A percentile compares a stretch with the other conserved stretches of the same genome.
These are phyloP conservation scores for Alternaria conjuncta DNA, from an alignment of 2,329 filamentous ascomycete species.

Conservation along the genomic window DNA sequence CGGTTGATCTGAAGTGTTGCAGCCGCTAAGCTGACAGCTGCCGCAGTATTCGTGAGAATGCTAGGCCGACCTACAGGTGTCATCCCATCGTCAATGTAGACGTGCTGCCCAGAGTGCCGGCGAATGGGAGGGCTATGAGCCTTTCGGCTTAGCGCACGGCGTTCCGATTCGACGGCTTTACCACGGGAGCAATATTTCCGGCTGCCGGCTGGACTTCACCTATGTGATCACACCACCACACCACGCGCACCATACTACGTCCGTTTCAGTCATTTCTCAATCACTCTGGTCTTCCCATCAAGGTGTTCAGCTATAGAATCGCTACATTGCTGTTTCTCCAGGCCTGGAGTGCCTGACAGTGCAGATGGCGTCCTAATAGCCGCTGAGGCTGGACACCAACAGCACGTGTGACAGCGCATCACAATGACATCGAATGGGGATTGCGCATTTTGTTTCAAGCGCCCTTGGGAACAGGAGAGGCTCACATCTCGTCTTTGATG, in stretches of 20 bases:
- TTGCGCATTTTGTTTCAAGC: background rate
- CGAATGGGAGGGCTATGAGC: background rate
- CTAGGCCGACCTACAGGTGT: background rate
- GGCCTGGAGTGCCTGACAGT: background rate
- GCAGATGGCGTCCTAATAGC: constrained; percentile 15
- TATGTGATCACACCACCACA: background rate
- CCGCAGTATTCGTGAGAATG: background rate
- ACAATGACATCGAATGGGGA: background rate
- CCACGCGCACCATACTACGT: background rate
- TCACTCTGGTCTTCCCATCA: background rate
- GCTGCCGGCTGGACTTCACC: background rate
- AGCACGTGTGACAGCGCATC: constrained; percentile 12
- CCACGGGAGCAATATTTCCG: background rate
- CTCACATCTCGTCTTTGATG: background rate
- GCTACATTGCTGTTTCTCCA: background rate
- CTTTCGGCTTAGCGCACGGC: background rate
- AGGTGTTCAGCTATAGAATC: background rate
- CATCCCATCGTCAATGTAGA: background rate
- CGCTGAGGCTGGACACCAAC: constrained; percentile 18
- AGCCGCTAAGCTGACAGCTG: background rate
- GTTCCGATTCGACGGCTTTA: background rate
- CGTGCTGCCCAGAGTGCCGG: background rate
- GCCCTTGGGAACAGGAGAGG: background rate
- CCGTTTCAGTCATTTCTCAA: background rate
- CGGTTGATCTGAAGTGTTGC: background rate